Conservation (phyloP, 116 monocot species). For the Zostera marina region DNA sequence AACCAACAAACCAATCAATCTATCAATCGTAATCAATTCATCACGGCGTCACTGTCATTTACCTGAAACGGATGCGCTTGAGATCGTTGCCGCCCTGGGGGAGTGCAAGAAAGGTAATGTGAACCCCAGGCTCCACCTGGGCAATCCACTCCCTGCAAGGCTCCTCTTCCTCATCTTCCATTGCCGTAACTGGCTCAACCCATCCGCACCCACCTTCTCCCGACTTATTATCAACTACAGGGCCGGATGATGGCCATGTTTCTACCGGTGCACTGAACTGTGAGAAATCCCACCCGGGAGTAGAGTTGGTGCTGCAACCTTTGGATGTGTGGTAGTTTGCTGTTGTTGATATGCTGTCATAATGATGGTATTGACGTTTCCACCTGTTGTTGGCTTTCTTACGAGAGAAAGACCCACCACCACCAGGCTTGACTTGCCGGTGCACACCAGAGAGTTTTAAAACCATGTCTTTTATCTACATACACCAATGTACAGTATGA, state of each 20-base stretch:
- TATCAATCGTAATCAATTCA: too few species aligned
- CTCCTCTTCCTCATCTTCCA: constrained; percentile 22
- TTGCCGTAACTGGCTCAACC: constrained; percentile 11
- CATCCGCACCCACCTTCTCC: background rate
- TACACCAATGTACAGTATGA: too few species aligned
- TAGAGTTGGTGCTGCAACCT: constrained; percentile 35
- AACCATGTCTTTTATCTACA: constrained; percentile 70
- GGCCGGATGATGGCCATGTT: constrained; percentile 13
- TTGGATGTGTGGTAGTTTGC: constrained; percentile 1
- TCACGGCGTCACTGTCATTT: background rate
- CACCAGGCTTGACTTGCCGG: constrained; percentile 39
- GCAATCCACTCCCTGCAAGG: constrained; percentile 83
- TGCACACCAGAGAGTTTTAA: constrained; percentile 50
- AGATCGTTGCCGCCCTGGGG: constrained; percentile 69
- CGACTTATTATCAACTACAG: background rate
- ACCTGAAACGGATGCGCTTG: constrained; percentile 87
- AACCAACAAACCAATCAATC: background rate
- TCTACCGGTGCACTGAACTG: constrained; percentile 5
- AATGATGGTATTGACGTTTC: background rate
- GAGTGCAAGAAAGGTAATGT: constrained; percentile 69
- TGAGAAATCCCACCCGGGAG: constrained; percentile 51
- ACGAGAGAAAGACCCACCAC: constrained; percentile 12
- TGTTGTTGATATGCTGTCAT: constrained; percentile 6
- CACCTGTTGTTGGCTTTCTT: constrained; percentile 7
- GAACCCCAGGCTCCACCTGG: constrained; percentile 92